Conservation (phyloP, 805 yeast genomes). For the Wickerhamiella sorbophila region DNA sequence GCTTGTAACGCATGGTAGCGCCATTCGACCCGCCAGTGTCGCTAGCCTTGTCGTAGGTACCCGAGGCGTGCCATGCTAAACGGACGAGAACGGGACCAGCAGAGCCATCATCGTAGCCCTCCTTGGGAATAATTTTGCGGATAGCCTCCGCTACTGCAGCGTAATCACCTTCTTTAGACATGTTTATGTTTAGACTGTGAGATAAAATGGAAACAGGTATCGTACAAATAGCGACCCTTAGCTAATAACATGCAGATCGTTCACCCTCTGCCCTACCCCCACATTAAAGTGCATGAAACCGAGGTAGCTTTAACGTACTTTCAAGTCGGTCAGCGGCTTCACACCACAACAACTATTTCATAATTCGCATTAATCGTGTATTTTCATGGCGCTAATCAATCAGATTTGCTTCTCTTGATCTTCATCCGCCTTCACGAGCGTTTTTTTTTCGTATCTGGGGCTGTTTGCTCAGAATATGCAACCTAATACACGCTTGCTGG, state of each 20-base stretch:
- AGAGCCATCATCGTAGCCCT: constrained; percentile 49
- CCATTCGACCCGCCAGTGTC: constrained; percentile 42
- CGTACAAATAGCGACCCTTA: background rate
- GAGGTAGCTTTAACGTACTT: background rate
- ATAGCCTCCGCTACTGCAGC: constrained; percentile 28
- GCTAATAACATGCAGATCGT: background rate
- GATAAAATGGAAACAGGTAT: too few species aligned
- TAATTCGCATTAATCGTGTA: too few species aligned
- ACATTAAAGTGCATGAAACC: background rate
- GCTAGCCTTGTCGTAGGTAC: constrained; percentile 51
- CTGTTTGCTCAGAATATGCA: too few species aligned
- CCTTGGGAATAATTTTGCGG: constrained; percentile 26
- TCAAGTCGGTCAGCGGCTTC: background rate
- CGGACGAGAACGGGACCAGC: constrained; percentile 67
- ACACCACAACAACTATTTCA: too few species aligned
- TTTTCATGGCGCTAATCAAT: too few species aligned
- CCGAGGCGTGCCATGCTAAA: constrained; percentile 77
- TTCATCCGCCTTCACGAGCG: too few species aligned
- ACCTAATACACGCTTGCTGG: too few species aligned
- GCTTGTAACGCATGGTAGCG: constrained; percentile 37
- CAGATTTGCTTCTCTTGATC: too few species aligned
- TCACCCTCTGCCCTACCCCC: background rate
- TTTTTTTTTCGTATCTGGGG: too few species aligned
- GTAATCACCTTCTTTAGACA: constrained; percentile 25
- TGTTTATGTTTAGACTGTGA: too few species aligned